Evolutionary conservation across 208 protist genomes (phyloP).

Genomic region (Wallacemonas collosoma): DNA sequence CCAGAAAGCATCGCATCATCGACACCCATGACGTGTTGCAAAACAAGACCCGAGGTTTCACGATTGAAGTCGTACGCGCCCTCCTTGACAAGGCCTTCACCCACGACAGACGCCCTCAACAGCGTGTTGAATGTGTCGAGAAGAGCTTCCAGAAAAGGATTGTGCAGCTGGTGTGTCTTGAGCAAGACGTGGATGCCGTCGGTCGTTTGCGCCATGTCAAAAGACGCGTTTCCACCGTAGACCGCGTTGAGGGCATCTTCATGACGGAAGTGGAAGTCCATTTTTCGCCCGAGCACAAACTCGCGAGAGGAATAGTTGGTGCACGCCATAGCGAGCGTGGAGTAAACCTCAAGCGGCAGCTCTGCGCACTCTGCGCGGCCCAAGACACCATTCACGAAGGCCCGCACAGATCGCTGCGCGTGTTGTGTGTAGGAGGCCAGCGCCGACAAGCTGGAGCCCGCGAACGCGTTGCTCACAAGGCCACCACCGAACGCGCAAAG

Average conservation of each 20-base stretch:
- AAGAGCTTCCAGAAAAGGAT: slow-evolving; percentile 83
- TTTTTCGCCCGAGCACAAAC: slow-evolving; percentile 74
- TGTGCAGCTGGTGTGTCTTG: slow-evolving; percentile 25
- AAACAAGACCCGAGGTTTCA: slow-evolving; percentile 27
- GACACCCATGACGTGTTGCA: slow-evolving; percentile 52
- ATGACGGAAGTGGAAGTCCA: slow-evolving; percentile 81
- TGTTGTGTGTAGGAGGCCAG: slow-evolving; percentile 78
- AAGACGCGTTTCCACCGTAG: slow-evolving; percentile 38
- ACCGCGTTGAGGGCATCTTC: slow-evolving; percentile 61
- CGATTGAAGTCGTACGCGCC: slow-evolving; percentile 60
- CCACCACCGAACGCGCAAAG: slow-evolving; percentile 85
- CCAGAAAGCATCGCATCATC: slow-evolving; percentile 76
- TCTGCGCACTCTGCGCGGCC: slow-evolving; percentile 30
- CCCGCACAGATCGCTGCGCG: slow-evolving; percentile 52
- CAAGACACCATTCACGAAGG: slow-evolving; percentile 36
- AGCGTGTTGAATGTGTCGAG: slow-evolving; percentile 86
- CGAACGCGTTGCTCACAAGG: slow-evolving; percentile 82
- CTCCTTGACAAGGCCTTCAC: slow-evolving; percentile 67
- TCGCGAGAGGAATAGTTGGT: slow-evolving; percentile 64
- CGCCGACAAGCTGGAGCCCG: slow-evolving; percentile 48
- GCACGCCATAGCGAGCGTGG: slow-evolving; percentile 62
- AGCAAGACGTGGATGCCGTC: slow-evolving; percentile 71
- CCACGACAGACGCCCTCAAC: slow-evolving; percentile 66
- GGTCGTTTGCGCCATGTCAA: slow-evolving; percentile 38
- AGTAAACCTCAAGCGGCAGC: slow-evolving; percentile 46